A percentile compares a stretch with the other conserved stretches of the same genome.
phyloP scores from a whole-genome alignment of 805 yeast species.

The Wickerhamiella siamensis region DNA sequence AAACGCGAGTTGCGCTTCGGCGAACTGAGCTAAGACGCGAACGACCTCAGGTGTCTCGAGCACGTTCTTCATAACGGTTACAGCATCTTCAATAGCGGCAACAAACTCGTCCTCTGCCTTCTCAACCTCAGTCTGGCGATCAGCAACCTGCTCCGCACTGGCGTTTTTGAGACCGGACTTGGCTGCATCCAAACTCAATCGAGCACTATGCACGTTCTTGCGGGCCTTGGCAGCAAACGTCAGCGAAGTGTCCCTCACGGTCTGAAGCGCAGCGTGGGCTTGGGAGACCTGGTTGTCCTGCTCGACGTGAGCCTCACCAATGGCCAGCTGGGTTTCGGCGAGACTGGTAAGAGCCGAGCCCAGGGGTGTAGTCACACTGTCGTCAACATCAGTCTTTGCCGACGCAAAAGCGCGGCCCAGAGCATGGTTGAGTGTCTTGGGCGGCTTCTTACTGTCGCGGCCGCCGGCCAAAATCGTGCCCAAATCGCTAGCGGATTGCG shows the following conservation, averaged over 20 bases:
- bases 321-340: conserved; percentile 54
- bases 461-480: conserved; percentile 43
- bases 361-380: conserved; percentile 36
- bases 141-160: conserved; percentile 53
- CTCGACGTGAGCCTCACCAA: conserved; percentile 69
- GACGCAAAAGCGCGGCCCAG: conserved; percentile 48
- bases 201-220: conserved; percentile 58
- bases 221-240: conserved; percentile 54
- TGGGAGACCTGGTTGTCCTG: conserved; percentile 65
- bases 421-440: conserved; percentile 75
- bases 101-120: conserved; percentile 78
- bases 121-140: conserved; percentile 62
- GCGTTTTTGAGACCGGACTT: conserved; percentile 36
- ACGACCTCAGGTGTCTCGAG: conserved; percentile 57
- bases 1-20: conserved; percentile 67
- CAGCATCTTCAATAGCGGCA: conserved; percentile 78
- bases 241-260: conserved; percentile 46
- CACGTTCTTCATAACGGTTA: conserved; percentile 66
- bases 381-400: conserved; percentile 22
- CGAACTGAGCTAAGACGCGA: conserved; percentile 50
- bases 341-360: conserved; percentile 50
- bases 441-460: conserved; percentile 29
- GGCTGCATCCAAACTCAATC: conserved; percentile 68
- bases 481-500: conserved; percentile 67
- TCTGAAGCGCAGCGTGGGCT: conserved; percentile 52